Base-by-base conservation (phyloP, 768 basidiomycete genomes). In the Calocera viscosa region DNA sequence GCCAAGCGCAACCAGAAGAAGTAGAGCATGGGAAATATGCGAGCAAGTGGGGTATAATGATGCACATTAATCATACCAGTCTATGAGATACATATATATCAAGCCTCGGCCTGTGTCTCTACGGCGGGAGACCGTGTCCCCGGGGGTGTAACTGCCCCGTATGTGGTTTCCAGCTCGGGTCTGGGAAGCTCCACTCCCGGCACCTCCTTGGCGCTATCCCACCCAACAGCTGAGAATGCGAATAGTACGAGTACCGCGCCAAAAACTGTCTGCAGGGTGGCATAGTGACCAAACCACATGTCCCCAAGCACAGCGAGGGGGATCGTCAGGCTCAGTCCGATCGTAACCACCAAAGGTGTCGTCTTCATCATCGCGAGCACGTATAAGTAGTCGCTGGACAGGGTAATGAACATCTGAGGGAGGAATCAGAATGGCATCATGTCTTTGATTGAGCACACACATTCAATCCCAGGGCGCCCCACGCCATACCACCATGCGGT, bases 301-400 rank as follows among this genome's bases (percentile, higher is more conserved):
- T 96, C 94, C 14, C 94, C 94, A 8, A 89, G 64, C 63, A 97
- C 86, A 3, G 95, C 92, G 64, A 94, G 79, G 2, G 94, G 95
- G 74, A 97, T 96, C 0, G 96, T 96, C 17, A 98, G 82, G 67
- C 89, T 91, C 10, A 98, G 82, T 28, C 95, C 95, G 65, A 97
- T 80, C 0, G 95, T 98, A 19, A 90, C 94, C n/a, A 96, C 91
- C 17, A 94, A 78, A 0, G 94, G 95, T 1, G 94, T 94, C 8
- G 95, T 98, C 78, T 94, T 95, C 69, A 98, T 84, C 94, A 97
- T 96, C 1, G 94, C 89, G 24, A 91, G 73, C 26, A 91, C 85
- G 73, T 92, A 92, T 49, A 93, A 73, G 73, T 88, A 95, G 76
- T 96, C 93, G 68, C 88, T 90, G 11, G 83, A 84, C 32, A 90